phyloP scores from a whole-genome alignment of 768 basidiomycete species.

The Podaxis mareebaensis region DNA sequence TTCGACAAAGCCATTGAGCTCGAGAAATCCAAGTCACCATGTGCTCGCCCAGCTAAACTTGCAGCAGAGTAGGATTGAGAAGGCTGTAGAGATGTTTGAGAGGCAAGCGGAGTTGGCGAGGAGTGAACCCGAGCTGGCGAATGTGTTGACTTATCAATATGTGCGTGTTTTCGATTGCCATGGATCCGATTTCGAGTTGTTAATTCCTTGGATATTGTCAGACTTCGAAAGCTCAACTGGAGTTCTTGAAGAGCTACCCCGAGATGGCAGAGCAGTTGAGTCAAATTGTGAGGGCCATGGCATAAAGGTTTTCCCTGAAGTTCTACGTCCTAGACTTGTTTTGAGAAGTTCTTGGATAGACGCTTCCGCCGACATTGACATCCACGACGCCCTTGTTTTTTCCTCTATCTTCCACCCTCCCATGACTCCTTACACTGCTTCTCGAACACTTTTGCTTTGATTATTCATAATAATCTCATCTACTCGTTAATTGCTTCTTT shows the following conservation, averaged over 20 bases:
- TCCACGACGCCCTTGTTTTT: neutral
- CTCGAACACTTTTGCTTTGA: neutral
- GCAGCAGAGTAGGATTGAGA: conserved; percentile 87
- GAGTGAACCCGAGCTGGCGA: conserved; percentile 85
- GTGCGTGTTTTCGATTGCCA: conserved; percentile 41
- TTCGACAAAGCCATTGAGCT: conserved; percentile 92
- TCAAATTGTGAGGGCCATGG: conserved; percentile 37
- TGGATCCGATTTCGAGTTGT: neutral
- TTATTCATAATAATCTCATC: neutral
- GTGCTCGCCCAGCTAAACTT: conserved; percentile 84
- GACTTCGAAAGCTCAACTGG: conserved; percentile 81
- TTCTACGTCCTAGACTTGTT: neutral
- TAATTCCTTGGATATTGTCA: conserved; percentile 28
- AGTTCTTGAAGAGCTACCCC: conserved; percentile 84
- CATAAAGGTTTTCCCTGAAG: neutral
- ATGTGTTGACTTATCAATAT: conserved; percentile 76
- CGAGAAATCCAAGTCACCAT: conserved; percentile 69
- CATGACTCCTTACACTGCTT: neutral
- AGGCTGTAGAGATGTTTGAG: conserved; percentile 85
- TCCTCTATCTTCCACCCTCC: neutral
- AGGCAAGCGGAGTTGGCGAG: conserved; percentile 83
- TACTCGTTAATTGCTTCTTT: neutral
- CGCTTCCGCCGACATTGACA: neutral
- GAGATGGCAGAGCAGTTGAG: conserved; percentile 69
- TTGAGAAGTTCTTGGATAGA: neutral